phyloP scores from a whole-genome alignment of 106 monocot genomes.

The Platanthera zijinensis region DNA sequence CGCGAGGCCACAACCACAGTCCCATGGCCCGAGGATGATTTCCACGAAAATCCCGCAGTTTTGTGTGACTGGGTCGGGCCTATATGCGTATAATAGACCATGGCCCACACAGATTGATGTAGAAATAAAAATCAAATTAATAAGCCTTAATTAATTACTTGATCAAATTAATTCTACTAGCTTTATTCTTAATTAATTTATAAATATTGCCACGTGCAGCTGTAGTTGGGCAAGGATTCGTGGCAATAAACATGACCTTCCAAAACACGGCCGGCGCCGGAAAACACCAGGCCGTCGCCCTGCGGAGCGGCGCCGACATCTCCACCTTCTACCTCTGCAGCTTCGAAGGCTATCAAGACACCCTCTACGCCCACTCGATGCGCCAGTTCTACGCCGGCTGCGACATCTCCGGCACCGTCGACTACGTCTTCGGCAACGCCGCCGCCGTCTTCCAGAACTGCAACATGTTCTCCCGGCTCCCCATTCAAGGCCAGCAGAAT shows the following conservation, averaged over 20 bases:
- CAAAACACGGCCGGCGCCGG: conserved; percentile 66
- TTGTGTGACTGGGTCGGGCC: too few relatives aligned
- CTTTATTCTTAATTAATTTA: too few relatives aligned
- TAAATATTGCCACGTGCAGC: conserved; percentile 20
- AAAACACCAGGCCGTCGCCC: conserved; percentile 72
- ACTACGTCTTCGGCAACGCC: conserved; percentile 87
- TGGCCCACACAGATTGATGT: too few relatives aligned
- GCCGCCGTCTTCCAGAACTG: conserved; percentile 82
- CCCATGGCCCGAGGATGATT: too few relatives aligned
- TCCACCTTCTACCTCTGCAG: conserved; percentile 74
- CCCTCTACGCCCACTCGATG: conserved; percentile 72
- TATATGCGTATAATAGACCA: too few relatives aligned
- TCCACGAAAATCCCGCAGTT: too few relatives aligned
- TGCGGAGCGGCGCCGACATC: conserved; percentile 66
- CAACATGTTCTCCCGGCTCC: conserved; percentile 62
- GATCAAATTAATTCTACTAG: too few relatives aligned
- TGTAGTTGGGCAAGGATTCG: conserved; percentile 72
- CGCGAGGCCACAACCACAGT: too few relatives aligned
- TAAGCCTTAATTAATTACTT: too few relatives aligned
- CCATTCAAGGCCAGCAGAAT: conserved; percentile 60
- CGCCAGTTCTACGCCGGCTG: conserved; percentile 74
- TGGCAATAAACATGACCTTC: conserved; percentile 61
- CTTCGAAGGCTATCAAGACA: conserved; percentile 81
- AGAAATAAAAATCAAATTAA: background rate
- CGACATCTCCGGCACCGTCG: conserved; percentile 80